Evolutionary conservation across 2,329 filamentous ascomycete genomes (phyloP).

Genomic region (Thielaviopsis euricoi): DNA sequence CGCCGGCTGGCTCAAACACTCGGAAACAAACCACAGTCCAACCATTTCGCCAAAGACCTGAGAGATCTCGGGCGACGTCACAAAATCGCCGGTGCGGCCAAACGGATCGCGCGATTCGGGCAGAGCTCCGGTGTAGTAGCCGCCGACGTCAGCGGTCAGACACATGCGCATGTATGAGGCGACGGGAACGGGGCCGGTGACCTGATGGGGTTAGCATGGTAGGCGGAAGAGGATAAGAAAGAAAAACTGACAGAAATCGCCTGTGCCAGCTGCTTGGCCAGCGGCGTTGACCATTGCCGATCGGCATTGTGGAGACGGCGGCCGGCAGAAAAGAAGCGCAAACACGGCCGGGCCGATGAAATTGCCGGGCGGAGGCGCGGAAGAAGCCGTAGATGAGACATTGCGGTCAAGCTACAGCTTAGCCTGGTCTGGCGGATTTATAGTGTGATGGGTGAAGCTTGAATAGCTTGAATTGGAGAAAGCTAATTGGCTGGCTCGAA

Average conservation of each 20-base stretch:
- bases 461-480: too few relatives aligned
- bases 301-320: slow-evolving; percentile 14
- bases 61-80: slow-evolving; percentile 93
- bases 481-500: too few relatives aligned
- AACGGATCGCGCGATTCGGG: slow-evolving; percentile 66
- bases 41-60: slow-evolving; percentile 92
- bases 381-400: too few relatives aligned
- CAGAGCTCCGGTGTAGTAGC: slow-evolving; percentile 76
- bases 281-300: slow-evolving; percentile 75
- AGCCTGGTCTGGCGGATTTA: too few relatives aligned
- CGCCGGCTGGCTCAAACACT: slow-evolving; percentile 86
- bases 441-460: too few relatives aligned
- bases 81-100: slow-evolving; percentile 83
- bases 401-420: too few relatives aligned
- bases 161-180: slow-evolving; percentile 98
- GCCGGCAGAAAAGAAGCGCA: too few relatives aligned
- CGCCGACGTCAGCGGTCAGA: slow-evolving; percentile 74
- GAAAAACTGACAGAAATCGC: slow-evolving; percentile 55
- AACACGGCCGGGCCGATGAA: too few relatives aligned
- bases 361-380: too few relatives aligned
- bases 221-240: not conserved
- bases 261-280: slow-evolving; percentile 73
- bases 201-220: slow-evolving; percentile 16
- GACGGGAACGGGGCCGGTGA: slow-evolving; percentile 79
- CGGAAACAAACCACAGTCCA: slow-evolving; percentile 85